phyloP scores from a whole-genome alignment of 176 grass and related monocot genomes.

The Phragmites australis region DNA sequence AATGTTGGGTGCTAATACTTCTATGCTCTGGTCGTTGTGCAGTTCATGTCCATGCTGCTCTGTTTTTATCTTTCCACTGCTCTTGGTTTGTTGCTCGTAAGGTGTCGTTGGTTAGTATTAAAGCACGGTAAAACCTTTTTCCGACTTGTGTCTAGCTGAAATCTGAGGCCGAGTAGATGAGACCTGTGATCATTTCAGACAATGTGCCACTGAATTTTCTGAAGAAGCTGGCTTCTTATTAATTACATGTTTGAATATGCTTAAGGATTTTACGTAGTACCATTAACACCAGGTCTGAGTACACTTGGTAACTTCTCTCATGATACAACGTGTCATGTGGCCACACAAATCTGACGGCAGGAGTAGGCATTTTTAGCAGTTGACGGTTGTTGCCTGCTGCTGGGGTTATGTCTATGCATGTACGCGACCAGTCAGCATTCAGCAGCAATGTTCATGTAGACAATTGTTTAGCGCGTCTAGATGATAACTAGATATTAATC shows the following conservation, averaged over 20 bases:
- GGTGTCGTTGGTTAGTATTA: background rate
- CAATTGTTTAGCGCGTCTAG: too few relatives aligned
- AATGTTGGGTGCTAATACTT: background rate
- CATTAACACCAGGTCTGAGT: background rate
- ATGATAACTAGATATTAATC: too few relatives aligned
- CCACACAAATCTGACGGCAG: background rate
- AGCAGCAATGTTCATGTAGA: too few relatives aligned
- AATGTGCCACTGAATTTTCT: background rate
- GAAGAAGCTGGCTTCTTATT: background rate
- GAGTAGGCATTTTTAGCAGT: background rate
- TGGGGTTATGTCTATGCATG: background rate
- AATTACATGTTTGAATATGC: background rate
- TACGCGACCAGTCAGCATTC: background rate
- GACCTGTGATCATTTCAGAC: background rate
- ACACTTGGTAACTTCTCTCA: background rate
- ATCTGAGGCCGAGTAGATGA: background rate
- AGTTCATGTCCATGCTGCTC: background rate
- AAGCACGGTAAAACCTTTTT: background rate
- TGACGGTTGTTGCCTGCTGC: background rate
- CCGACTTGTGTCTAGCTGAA: background rate
- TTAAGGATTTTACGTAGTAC: too few relatives aligned
- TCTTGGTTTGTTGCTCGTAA: background rate
- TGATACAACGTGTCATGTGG: too few relatives aligned
- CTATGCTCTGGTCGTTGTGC: background rate
- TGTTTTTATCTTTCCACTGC: background rate